A percentile compares a stretch with the other conserved stretches of the same genome.
phyloP scores from a whole-genome alignment of 2,329 filamentous ascomycete species.

The Epichloe festucae region DNA sequence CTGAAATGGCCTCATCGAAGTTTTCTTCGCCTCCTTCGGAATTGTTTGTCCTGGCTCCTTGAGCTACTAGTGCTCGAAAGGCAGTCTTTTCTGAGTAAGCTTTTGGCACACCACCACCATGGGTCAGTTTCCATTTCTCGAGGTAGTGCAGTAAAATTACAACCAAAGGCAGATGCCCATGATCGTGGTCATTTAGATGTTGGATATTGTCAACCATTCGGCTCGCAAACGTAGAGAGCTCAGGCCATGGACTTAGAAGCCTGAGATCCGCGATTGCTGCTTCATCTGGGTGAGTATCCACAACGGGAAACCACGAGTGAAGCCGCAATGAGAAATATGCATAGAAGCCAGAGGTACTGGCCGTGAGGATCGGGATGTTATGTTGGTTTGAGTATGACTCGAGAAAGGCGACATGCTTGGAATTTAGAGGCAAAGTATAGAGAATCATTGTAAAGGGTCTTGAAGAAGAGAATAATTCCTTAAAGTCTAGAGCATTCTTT shows the following conservation, averaged over 20 bases:
- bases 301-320: conserved; percentile 72
- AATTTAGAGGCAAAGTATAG: conserved; percentile 37
- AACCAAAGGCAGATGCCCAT: conserved; percentile 85
- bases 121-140: conserved; percentile 60
- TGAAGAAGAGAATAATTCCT: conserved; percentile 27
- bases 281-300: conserved; percentile 89
- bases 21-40: conserved; percentile 90
- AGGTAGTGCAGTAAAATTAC: conserved; percentile 73
- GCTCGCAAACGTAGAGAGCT: conserved; percentile 54
- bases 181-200: conserved; percentile 60
- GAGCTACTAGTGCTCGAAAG: conserved; percentile 60
- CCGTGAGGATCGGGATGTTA: conserved; percentile 62
- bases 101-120: conserved; percentile 55
- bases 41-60: conserved; percentile 55
- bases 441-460: conserved; percentile 39
- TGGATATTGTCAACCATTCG: conserved; percentile 59
- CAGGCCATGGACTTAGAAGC: conserved; percentile 74
- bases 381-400: conserved; percentile 37
- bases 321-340: conserved; percentile 73
- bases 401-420: conserved; percentile 30
- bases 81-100: conserved; percentile 77
- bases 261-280: conserved; percentile 76
- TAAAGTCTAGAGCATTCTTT: conserved; percentile 22
- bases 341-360: conserved; percentile 88
- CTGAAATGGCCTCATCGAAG: conserved; percentile 80